These are phyloP conservation scores for Coemansia sp. DNA, from an alignment of 192 early-diverging fungal genomes.

Conservation along the genomic window DNA sequence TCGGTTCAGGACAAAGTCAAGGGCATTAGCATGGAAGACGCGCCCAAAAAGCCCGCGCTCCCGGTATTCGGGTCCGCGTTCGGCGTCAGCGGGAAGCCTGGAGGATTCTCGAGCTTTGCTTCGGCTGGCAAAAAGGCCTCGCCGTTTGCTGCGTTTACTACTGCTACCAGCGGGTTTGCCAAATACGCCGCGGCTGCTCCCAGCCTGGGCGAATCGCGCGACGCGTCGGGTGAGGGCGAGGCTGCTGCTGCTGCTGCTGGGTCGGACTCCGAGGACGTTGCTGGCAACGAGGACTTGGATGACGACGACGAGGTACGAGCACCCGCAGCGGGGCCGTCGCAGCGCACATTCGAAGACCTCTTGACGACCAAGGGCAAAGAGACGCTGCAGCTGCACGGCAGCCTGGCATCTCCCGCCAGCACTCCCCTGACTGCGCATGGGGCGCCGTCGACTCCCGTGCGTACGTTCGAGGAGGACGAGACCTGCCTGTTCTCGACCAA, in stretches of 20 bases:
- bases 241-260: not conserved
- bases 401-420: not conserved
- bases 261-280: slow-evolving; percentile 5
- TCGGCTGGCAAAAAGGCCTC: slow-evolving; percentile 30
- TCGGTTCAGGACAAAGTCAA: slow-evolving; percentile 18
- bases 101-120: slow-evolving; percentile 39
- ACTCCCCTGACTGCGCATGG: not conserved
- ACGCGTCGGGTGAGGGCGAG: not conserved
- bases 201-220: not conserved
- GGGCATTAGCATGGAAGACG: slow-evolving; percentile 9
- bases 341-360: slow-evolving; percentile 39
- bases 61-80: slow-evolving; percentile 32
- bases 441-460: slow-evolving; percentile 13
- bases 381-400: slow-evolving; percentile 28
- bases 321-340: not conserved
- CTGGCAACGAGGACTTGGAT: slow-evolving; percentile 8
- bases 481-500: slow-evolving; percentile 43
- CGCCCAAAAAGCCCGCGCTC: not conserved
- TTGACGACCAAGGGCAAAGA: slow-evolving; percentile 39
- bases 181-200: slow-evolving; percentile 33
- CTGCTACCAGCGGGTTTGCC: slow-evolving; percentile 40
- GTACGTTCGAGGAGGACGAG: slow-evolving; percentile 57
- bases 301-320: not conserved
- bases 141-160: slow-evolving; percentile 28
- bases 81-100: slow-evolving; percentile 20